Base-by-base conservation (phyloP, 129 eudicot species). In the Flaveria bidentis region DNA sequence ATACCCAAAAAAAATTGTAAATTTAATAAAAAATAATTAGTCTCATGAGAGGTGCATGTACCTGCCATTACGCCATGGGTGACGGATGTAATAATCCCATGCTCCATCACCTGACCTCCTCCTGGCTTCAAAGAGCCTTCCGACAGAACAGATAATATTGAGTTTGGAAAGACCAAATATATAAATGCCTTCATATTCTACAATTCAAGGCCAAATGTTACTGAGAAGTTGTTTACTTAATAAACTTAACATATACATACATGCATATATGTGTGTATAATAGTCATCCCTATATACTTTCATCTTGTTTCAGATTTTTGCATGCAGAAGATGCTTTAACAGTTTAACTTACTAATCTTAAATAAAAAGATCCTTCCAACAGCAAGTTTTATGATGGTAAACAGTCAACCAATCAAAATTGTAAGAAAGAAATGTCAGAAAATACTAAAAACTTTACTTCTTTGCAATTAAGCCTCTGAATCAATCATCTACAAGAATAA, bases 11-110 rank as follows among this genome's bases (percentile, higher is more conserved):
- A 42, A 16, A 9, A 36, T 7, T 4, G 14, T n/a, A 33, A 18
- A 11, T 28, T 53, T 49, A 52, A 39, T 17, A 52, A 0, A 57
- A 18, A 13, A 72, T 52, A 41, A 39, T 2, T 6, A 44, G 18
- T 68, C 1, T 28, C 25, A 71, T 6, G 22, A 44, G 23, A 53
- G 17, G 14, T 26, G 30, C 2, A 20, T n/a, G 47, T 80, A 90
- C 98, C 98, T 88, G 92, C 71, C 89, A 93, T 88, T 72, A 85
- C 89, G 51, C 98, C 98, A 65, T 82, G 96, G 17, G 98, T 90
- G 45, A 88, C 82, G n/a, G 96, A 90, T 60, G 98, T 88, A 76
- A 93, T 85, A 76, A 93, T 82, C 71, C 95, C 98, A 42, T 83
- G 83, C 64, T 86, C 90, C 81, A 42, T 58, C 9, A 88, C 75